Percentiles rank a stretch among this genome's conserved stretches.
phyloP scores from a whole-genome alignment of 2,329 filamentous ascomycete species.

The Amesomyces nigricolor region DNA sequence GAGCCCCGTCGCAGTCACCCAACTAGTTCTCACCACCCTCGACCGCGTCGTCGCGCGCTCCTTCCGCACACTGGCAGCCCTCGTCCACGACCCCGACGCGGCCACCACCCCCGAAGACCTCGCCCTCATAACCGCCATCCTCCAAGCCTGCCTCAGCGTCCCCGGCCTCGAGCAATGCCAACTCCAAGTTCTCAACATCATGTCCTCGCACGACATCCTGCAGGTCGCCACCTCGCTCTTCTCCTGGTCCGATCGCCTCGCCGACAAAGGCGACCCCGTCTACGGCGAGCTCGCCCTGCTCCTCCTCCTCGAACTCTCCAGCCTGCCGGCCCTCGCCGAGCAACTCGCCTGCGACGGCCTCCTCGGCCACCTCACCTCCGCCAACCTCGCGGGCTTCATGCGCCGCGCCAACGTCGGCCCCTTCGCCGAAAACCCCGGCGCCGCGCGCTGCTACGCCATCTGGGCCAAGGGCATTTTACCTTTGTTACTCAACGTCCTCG shows the following conservation, averaged over 20 bases:
- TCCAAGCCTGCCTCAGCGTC: slow-evolving; percentile 77
- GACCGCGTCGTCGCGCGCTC: slow-evolving; percentile 73
- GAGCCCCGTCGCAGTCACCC: slow-evolving; percentile 43
- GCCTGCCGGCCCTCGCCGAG: slow-evolving; percentile 74
- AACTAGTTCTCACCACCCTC: slow-evolving; percentile 71
- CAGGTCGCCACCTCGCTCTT: slow-evolving; percentile 83
- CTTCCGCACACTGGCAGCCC: slow-evolving; percentile 72
- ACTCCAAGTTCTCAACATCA: slow-evolving; percentile 63
- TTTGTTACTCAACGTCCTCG: slow-evolving; percentile 80
- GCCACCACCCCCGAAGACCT: slow-evolving; percentile 72
- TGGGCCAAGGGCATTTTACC: slow-evolving; percentile 88
- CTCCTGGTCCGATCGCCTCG: slow-evolving; percentile 85
- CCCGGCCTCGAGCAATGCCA: slow-evolving; percentile 69
- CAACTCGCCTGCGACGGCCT: slow-evolving; percentile 84
- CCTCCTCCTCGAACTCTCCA: slow-evolving; percentile 83
- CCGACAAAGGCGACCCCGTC: slow-evolving; percentile 72
- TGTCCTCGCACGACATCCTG: slow-evolving; percentile 65
- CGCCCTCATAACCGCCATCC: slow-evolving; percentile 76
- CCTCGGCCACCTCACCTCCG: slow-evolving; percentile 70
- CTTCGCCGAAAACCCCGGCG: slow-evolving; percentile 64
- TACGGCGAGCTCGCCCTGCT: slow-evolving; percentile 90
- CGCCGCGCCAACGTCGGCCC: slow-evolving; percentile 67
- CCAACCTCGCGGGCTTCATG: slow-evolving; percentile 73
- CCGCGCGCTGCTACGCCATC: slow-evolving; percentile 74
- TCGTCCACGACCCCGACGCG: slow-evolving; percentile 69